Evolutionary conservation across 768 basidiomycete genomes (phyloP).

Genomic region (Chalciporus piperatus): DNA sequence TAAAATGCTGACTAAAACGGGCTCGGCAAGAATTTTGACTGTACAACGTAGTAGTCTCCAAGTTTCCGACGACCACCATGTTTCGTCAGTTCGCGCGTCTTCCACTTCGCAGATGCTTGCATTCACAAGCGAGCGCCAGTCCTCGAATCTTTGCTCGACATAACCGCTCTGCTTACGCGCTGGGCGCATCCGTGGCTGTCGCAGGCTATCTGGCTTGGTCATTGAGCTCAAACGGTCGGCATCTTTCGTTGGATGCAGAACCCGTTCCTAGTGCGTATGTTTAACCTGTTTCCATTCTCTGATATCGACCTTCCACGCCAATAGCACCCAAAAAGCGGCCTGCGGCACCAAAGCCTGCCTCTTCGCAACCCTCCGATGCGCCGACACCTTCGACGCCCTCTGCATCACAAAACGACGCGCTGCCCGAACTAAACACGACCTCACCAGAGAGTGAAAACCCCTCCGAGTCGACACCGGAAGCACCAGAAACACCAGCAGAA

Average conservation of each 20-base stretch:
- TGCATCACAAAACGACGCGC: slow-evolving; percentile 20
- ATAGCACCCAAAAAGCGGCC: slow-evolving; percentile 20
- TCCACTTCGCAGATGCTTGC: slow-evolving; percentile 50
- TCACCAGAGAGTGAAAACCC: slow-evolving; percentile 4
- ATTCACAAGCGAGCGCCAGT: slow-evolving; percentile 38
- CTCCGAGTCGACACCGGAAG: slow-evolving; percentile 7
- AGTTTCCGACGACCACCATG: slow-evolving; percentile 36
- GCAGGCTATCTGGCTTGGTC: slow-evolving; percentile 51
- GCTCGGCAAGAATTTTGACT: slow-evolving; percentile 24
- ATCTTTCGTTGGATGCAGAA: slow-evolving; percentile 48
- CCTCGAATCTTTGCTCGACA: slow-evolving; percentile 21
- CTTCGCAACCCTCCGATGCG: slow-evolving; percentile 18
- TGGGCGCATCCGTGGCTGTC: slow-evolving; percentile 45
- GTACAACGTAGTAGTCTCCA: neutral
- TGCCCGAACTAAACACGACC: slow-evolving; percentile 2
- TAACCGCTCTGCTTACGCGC: slow-evolving; percentile 30
- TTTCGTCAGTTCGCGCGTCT: slow-evolving; percentile 53
- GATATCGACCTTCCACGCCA: neutral
- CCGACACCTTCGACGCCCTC: slow-evolving; percentile 13
- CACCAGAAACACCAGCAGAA: slow-evolving; percentile 9
- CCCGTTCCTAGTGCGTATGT: slow-evolving; percentile 23
- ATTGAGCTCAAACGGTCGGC: slow-evolving; percentile 38
- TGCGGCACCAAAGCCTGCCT: neutral
- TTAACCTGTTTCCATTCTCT: neutral
- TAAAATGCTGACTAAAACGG: slow-evolving; percentile 23